Evolutionary conservation across 2,329 filamentous ascomycete genomes (phyloP).

Genomic region (Alternaria arbusti): DNA sequence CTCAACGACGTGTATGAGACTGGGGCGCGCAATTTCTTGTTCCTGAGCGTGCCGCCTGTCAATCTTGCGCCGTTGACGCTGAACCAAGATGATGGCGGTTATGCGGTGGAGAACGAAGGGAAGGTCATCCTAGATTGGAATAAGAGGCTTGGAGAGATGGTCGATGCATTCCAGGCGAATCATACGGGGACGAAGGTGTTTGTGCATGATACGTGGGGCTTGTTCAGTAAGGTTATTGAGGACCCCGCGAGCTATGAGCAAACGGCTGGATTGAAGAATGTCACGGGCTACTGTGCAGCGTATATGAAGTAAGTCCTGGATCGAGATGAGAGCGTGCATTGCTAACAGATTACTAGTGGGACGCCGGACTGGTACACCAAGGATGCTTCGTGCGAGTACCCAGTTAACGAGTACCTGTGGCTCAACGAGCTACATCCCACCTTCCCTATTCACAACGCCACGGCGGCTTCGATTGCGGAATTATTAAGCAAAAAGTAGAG

Average conservation of each 20-base stretch:
- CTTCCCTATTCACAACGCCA: slow-evolving; percentile 65
- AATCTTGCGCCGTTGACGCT: slow-evolving; percentile 60
- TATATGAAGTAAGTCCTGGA: slow-evolving; percentile 57
- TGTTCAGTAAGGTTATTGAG: slow-evolving; percentile 62
- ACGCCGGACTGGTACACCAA: slow-evolving; percentile 48
- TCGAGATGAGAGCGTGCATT: background rate
- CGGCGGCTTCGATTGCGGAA: slow-evolving; percentile 54
- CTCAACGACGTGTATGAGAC: slow-evolving; percentile 52
- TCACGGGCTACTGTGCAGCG: slow-evolving; percentile 60
- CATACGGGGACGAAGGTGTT: slow-evolving; percentile 54
- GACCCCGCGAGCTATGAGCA: slow-evolving; percentile 58
- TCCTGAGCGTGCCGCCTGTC: slow-evolving; percentile 56
- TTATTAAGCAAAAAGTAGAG: slow-evolving; percentile 18
- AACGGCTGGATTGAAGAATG: slow-evolving; percentile 62
- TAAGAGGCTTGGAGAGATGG: slow-evolving; percentile 51
- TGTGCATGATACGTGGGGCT: slow-evolving; percentile 59
- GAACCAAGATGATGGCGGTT: slow-evolving; percentile 42
- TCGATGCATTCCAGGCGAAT: slow-evolving; percentile 46
- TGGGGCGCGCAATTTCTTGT: slow-evolving; percentile 59
- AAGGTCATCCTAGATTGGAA: slow-evolving; percentile 62
- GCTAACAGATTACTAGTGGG: slow-evolving; percentile 34
- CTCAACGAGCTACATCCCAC: slow-evolving; percentile 70
- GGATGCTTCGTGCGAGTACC: slow-evolving; percentile 56
- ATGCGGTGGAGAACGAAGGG: slow-evolving; percentile 41
- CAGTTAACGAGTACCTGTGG: slow-evolving; percentile 70